Evolutionary conservation across 305 asterid genomes (phyloP).

Genomic region (Fraxinus sp.): DNA sequence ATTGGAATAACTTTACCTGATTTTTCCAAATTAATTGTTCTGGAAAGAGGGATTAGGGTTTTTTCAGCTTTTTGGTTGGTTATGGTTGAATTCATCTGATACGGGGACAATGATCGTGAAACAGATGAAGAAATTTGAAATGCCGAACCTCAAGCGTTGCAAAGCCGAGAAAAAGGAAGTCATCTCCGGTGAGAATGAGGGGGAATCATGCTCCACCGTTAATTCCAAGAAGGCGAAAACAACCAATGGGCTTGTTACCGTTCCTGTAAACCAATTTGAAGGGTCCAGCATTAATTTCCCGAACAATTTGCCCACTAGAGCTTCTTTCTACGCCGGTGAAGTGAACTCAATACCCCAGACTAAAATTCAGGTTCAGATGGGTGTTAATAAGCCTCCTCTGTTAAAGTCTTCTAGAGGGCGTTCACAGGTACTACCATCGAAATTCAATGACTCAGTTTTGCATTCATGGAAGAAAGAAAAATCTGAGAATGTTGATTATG

Average conservation of each 20-base stretch:
- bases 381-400: constrained; percentile 52
- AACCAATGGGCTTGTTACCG: constrained; percentile 33
- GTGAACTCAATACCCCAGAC: constrained; percentile 23
- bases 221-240: constrained; percentile 29
- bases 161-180: constrained; percentile 39
- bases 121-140: constrained; percentile 34
- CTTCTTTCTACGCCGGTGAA: constrained; percentile 26
- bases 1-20: constrained; percentile 9
- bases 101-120: constrained; percentile 45
- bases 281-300: constrained; percentile 34
- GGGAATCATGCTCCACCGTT: constrained; percentile 33
- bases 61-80: constrained; percentile 14
- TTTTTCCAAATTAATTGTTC: background rate
- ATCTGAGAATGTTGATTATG: constrained; percentile 30
- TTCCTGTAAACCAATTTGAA: constrained; percentile 50
- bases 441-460: constrained; percentile 61
- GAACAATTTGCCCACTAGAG: constrained; percentile 32
- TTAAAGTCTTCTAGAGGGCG: constrained; percentile 82
- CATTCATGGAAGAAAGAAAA: constrained; percentile 69
- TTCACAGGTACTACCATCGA: constrained; percentile 55
- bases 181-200: constrained; percentile 23
- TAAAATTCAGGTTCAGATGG: constrained; percentile 10
- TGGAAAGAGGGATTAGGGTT: constrained; percentile 39
- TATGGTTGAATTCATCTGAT: constrained; percentile 26
- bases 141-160: constrained; percentile 62